Evolutionary conservation across 345 rosid species (phyloP), one percentile per base, ranked within the genome.

Genomic region (Citrus trifoliata): DNA sequence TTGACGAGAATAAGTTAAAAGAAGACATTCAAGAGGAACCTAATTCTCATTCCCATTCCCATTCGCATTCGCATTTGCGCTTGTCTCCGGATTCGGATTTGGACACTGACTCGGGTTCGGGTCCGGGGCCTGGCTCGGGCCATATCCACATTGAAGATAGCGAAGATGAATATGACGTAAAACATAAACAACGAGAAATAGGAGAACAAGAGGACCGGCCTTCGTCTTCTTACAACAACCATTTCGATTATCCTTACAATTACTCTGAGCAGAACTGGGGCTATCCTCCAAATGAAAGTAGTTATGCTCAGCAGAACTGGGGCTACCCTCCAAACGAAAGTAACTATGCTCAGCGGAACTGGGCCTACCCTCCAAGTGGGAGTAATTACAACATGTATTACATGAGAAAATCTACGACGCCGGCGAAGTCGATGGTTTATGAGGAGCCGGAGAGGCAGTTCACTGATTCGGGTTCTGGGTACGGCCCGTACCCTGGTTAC

Each of bases 351-450:
- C 85, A 78, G 22, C 85, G 84, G 56, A 87, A 87, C 73, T 88
- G 91, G 91, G 87, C 78, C 4, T 63, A 59, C 79, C 79, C 81
- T 58, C 80, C 55, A 78, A 76, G 64, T 53, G 77, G 73, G 62
- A 53, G 58, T 19, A 85, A 85, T 65, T 75, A 73, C 80, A 71
- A 79, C 67, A 81, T 77, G 87, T 88, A 91, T 79, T 93, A 86
- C 82, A 95, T 93, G 98, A 93, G 88, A 82, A 93, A 80, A 82
- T 87, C 95, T 21, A 81, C 91, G 13, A 80, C 96, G 33, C 86
- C 95, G 32, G 86, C 90, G 51, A 92, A 85, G 46, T 89, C 96
- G 21, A 85, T 90, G 72, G 87, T 93, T 22, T 90, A 90, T 70
- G 90, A 91, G 83, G 87, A 90, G 82, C 96, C 95, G 46, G 88